Evolutionary conservation across 1,139 yeast genomes (phyloP).

Genomic region (Insectozyma bohioensis): DNA sequence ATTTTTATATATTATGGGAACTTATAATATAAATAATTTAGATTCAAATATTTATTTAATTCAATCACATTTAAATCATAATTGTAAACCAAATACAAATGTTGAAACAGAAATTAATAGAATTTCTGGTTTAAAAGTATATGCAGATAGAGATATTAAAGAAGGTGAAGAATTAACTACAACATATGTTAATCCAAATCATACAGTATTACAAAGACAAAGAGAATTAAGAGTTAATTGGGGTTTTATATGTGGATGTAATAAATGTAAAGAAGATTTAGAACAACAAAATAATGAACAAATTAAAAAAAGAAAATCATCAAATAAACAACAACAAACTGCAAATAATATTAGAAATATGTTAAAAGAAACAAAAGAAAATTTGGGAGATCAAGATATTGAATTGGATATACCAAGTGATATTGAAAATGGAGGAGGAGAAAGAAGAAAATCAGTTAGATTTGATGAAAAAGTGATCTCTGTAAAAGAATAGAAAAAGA

Average conservation of each 20-base stretch:
- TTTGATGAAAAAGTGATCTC: slow-evolving; percentile 61
- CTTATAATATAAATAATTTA: slow-evolving; percentile 71
- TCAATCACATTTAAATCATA: slow-evolving; percentile 75
- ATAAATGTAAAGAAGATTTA: slow-evolving; percentile 61
- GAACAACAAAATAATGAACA: too few species aligned
- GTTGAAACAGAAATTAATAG: slow-evolving; percentile 49
- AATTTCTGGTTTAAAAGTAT: slow-evolving; percentile 56
- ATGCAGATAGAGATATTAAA: slow-evolving; percentile 57
- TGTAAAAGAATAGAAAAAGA: slow-evolving; percentile 17
- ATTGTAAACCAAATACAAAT: slow-evolving; percentile 69
- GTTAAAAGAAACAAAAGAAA: slow-evolving; percentile 36
- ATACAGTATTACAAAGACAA: slow-evolving; percentile 63
- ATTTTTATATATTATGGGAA: slow-evolving; percentile 63
- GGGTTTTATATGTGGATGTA: slow-evolving; percentile 78
- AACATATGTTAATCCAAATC: slow-evolving; percentile 68
- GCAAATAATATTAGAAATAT: slow-evolving; percentile 48
- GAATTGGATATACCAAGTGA: slow-evolving; percentile 48
- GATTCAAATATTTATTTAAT: slow-evolving; percentile 61
- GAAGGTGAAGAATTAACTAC: slow-evolving; percentile 70
- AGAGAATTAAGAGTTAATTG: slow-evolving; percentile 71
- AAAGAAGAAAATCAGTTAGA: slow-evolving; percentile 70
- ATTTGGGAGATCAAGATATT: slow-evolving; percentile 42
- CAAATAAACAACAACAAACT: slow-evolving; percentile 18
- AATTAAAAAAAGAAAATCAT: slow-evolving; percentile 40
- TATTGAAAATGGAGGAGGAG: slow-evolving; percentile 28